Evolutionary conservation across 805 yeast species (phyloP).

Genomic region (Saturnispora silvae): DNA sequence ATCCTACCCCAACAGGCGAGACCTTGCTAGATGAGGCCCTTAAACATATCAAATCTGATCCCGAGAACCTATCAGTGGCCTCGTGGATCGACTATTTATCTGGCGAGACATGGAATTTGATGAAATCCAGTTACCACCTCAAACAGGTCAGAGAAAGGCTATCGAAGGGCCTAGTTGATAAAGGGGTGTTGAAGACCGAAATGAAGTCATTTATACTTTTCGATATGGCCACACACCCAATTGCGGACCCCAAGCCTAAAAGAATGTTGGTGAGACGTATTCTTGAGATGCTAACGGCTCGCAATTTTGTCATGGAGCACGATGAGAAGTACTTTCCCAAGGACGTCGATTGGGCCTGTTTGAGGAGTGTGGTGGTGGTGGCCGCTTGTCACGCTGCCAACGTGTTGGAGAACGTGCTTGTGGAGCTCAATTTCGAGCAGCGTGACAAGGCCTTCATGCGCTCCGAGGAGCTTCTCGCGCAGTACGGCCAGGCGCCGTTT

Average conservation of each 20-base stretch:
- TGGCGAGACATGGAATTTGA: conserved; percentile 95
- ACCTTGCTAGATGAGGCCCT: conserved; percentile 89
- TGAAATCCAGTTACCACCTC: conserved; percentile 89
- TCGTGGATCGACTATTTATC: conserved; percentile 90
- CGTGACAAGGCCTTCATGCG: conserved; percentile 87
- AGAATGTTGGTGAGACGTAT: conserved; percentile 70
- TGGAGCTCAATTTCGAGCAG: conserved; percentile 68
- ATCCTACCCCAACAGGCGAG: conserved; percentile 85
- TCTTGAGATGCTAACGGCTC: conserved; percentile 54
- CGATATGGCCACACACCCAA: conserved; percentile 98
- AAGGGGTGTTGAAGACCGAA: conserved; percentile 92
- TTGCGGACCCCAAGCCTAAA: conserved; percentile 77
- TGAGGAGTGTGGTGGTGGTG: conserved; percentile 73
- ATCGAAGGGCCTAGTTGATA: conserved; percentile 94
- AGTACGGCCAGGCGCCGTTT: conserved; percentile 82
- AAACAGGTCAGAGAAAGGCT: conserved; percentile 95
- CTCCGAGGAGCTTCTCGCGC: conserved; percentile 83
- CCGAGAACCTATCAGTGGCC: conserved; percentile 63
- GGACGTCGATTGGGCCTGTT: conserved; percentile 51
- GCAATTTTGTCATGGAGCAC: conserved; percentile 50
- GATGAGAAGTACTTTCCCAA: conserved; percentile 60
- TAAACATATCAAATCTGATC: conserved; percentile 79
- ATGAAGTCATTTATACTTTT: conserved; percentile 87
- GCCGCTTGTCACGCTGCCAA: conserved; percentile 93
- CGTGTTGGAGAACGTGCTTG: conserved; percentile 82